Conservation (phyloP, 1,139 yeast species). For the Fermentozyma sake region DNA sequence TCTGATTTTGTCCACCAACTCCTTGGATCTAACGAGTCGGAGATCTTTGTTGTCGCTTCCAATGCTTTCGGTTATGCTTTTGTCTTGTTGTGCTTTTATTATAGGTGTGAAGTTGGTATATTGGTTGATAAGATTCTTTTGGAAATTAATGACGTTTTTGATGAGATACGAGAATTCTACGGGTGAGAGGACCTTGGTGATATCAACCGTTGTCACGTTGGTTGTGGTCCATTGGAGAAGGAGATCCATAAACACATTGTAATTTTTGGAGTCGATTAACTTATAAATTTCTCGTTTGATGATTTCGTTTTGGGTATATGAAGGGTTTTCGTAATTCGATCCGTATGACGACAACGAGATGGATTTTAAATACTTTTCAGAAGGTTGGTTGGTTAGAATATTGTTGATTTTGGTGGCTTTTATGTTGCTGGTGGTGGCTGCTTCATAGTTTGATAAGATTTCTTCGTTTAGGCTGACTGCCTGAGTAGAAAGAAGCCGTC, state of each 20-base stretch:
- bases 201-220: constrained; percentile 5
- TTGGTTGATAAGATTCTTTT: constrained; percentile 12
- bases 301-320: neutral
- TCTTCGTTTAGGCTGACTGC: constrained; percentile 6
- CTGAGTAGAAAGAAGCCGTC: constrained; percentile 7
- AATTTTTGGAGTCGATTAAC: constrained; percentile 16
- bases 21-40: constrained; percentile 8
- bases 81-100: constrained; percentile 6
- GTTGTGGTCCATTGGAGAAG: constrained; percentile 15
- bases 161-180: constrained; percentile 24
- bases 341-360: constrained; percentile 1
- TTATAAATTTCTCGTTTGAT: constrained; percentile 14
- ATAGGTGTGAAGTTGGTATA: constrained; percentile 8
- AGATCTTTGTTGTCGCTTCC: constrained; percentile 5
- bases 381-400: constrained; percentile 4
- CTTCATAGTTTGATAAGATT: constrained; percentile 1
- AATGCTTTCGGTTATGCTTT: constrained; percentile 5
- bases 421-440: constrained; percentile 1
- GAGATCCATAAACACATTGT: constrained; percentile 17
- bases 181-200: constrained; percentile 12
- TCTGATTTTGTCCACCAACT: constrained; percentile 20
- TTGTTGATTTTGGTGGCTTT: constrained; percentile 4
- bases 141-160: constrained; percentile 19
- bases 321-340: neutral
- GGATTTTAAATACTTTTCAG: constrained; percentile 8